Conservation (phyloP, 2,329 filamentous ascomycete species). For the Fusarium equiseti region DNA sequence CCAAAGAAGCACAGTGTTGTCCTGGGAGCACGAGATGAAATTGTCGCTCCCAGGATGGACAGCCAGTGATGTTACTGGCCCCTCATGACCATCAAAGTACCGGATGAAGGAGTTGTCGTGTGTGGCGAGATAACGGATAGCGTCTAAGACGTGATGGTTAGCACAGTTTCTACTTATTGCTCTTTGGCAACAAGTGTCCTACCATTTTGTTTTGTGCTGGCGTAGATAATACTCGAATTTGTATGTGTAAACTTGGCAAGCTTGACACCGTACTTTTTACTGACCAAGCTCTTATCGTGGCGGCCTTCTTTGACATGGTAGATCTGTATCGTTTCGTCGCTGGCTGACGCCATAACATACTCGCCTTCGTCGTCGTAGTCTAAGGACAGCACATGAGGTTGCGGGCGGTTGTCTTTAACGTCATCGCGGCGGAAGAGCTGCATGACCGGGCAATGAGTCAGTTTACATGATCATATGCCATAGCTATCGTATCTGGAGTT, state of each 20-base stretch:
- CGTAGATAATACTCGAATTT: slow-evolving; percentile 90
- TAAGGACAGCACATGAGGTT: slow-evolving; percentile 83
- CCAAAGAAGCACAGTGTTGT: slow-evolving; percentile 94
- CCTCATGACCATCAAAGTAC: slow-evolving; percentile 93
- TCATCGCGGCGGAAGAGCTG: slow-evolving; percentile 71
- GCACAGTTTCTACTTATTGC: neutral
- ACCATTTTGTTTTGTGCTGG: slow-evolving; percentile 95
- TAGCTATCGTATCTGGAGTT: neutral
- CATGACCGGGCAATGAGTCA: neutral
- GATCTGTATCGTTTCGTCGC: slow-evolving; percentile 94
- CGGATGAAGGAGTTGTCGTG: slow-evolving; percentile 97
- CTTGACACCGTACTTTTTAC: slow-evolving; percentile 97
- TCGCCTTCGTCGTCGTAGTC: slow-evolving; percentile 98
- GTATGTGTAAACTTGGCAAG: slow-evolving; percentile 95
- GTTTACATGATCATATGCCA: neutral
- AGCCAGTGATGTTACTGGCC: slow-evolving; percentile 82
- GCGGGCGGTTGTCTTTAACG: slow-evolving; percentile 62
- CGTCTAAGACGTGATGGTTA: slow-evolving; percentile 64
- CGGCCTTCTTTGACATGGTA: slow-evolving; percentile 94
- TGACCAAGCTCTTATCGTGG: slow-evolving; percentile 88
- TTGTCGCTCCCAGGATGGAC: slow-evolving; percentile 89
- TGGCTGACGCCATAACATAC: slow-evolving; percentile 88
- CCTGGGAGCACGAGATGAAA: slow-evolving; percentile 91
- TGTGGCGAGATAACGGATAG: slow-evolving; percentile 85
- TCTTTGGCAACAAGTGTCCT: slow-evolving; percentile 32